Percentiles rank a stretch among this genome's conserved stretches.
phyloP scores from a whole-genome alignment of 345 rosid species.

The Raphanus raphanistrum region DNA sequence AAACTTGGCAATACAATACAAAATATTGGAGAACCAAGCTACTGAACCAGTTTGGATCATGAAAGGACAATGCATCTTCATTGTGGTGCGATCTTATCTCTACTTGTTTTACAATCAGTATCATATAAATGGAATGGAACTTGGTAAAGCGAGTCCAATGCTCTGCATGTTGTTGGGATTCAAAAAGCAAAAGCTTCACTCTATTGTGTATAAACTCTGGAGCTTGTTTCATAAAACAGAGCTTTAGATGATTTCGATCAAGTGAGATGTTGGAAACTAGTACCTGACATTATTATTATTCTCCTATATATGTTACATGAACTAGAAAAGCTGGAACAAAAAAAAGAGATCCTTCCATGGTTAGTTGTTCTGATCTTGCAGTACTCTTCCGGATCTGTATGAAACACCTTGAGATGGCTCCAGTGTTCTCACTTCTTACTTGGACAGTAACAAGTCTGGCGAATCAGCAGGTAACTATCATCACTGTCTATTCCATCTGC shows the following conservation, averaged over 20 bases:
- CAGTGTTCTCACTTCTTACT: not conserved
- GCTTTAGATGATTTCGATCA: not conserved
- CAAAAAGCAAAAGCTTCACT: slow-evolving; percentile 12
- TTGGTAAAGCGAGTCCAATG: not conserved
- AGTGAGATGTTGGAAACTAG: not conserved
- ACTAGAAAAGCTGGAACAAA: slow-evolving; percentile 5
- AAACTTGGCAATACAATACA: no score
- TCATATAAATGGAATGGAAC: not conserved
- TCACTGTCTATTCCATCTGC: slow-evolving; percentile 15
- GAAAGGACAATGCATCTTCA: not conserved
- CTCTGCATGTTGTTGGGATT: not conserved
- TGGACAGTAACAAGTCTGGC: not conserved
- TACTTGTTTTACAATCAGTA: slow-evolving; percentile 9
- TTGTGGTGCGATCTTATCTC: slow-evolving; percentile 18
- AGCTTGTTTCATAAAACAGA: slow-evolving; percentile 1
- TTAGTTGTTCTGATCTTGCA: not conserved
- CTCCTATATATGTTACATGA: slow-evolving; percentile 18
- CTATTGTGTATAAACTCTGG: slow-evolving; percentile 15
- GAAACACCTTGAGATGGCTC: slow-evolving; percentile 11
- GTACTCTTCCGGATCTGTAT: slow-evolving; percentile 13
- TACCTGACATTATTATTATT: not conserved
- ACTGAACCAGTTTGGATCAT: no score
- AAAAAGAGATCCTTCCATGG: slow-evolving; percentile 1
- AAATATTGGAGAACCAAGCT: no score
- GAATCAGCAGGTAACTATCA: slow-evolving; percentile 17